A percentile compares a stretch with the other conserved stretches of the same genome.
phyloP scores from a whole-genome alignment of 2,329 filamentous ascomycete species.

The Nothomitra cinnamomea region DNA sequence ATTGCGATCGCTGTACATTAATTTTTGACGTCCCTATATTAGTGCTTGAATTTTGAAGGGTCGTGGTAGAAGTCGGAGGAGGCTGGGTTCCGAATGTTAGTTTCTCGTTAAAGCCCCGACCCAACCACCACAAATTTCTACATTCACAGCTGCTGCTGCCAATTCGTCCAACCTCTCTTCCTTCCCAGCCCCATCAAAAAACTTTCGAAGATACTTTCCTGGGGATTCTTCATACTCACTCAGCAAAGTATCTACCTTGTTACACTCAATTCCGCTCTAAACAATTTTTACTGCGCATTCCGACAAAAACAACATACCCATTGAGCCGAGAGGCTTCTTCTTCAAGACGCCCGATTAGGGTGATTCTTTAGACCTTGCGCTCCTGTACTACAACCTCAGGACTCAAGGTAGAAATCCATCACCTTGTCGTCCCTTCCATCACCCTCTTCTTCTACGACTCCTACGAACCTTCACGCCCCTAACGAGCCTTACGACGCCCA shows the following conservation, averaged over 20 bases:
- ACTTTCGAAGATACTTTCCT: background rate
- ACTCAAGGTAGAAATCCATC: constrained; percentile 1
- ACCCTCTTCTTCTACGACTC: constrained; percentile 1
- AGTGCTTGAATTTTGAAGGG: background rate
- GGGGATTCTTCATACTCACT: background rate
- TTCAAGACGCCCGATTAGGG: background rate
- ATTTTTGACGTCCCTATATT: background rate
- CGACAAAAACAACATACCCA: background rate
- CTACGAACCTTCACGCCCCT: constrained; percentile 9
- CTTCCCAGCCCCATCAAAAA: background rate
- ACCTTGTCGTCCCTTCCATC: constrained; percentile 4
- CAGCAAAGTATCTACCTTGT: background rate
- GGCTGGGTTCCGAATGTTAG: background rate
- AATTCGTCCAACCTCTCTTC: background rate
- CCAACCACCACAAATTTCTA: background rate
- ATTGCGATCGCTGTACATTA: background rate
- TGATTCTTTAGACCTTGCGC: background rate
- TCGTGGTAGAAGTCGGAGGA: background rate
- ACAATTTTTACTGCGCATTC: background rate
- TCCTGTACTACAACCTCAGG: constrained; percentile 1
- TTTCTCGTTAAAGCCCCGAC: background rate
- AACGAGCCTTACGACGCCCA: constrained; percentile 20
- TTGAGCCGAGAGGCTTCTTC: background rate
- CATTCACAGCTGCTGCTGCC: background rate
- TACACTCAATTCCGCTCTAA: background rate